Conservation (phyloP, 352 stramenopile species). For the Phytophthora colocasiae region DNA sequence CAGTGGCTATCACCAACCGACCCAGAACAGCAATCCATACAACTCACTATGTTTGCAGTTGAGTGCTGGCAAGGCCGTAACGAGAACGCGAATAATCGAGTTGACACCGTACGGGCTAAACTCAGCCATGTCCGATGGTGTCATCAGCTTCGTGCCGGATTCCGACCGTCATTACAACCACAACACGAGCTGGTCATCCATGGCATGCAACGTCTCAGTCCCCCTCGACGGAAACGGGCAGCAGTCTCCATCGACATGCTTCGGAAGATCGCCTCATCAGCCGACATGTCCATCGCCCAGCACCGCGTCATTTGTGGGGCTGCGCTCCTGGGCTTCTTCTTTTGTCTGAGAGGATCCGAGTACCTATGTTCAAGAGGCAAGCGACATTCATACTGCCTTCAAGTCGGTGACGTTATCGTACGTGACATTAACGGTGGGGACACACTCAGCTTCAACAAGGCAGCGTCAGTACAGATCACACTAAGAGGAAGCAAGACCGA, state of each 20-base stretch:
- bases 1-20: not conserved
- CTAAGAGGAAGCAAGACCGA: not conserved
- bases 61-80: not conserved
- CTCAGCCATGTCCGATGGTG: constrained; percentile 18
- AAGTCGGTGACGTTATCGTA: constrained; percentile 6
- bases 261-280: not conserved
- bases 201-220: constrained; percentile 13
- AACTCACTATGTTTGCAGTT: constrained; percentile 18
- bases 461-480: not conserved
- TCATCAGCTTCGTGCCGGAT: constrained; percentile 1
- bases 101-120: constrained; percentile 23
- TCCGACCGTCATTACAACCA: not conserved
- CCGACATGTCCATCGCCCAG: constrained; percentile 18
- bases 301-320: constrained; percentile 24
- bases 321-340: constrained; percentile 21
- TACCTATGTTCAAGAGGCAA: constrained; percentile 4
- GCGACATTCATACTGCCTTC: constrained; percentile 12
- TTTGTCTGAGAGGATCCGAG: constrained; percentile 10
- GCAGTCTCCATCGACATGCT: constrained; percentile 17
- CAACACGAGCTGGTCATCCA: constrained; percentile 16
- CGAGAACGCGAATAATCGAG: not conserved
- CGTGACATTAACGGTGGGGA: not conserved
- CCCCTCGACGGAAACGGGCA: not conserved
- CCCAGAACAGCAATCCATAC: constrained; percentile 3
- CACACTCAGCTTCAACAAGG: not conserved